Conservation (phyloP, 768 basidiomycete genomes). For the Suillus ampliporus region DNA sequence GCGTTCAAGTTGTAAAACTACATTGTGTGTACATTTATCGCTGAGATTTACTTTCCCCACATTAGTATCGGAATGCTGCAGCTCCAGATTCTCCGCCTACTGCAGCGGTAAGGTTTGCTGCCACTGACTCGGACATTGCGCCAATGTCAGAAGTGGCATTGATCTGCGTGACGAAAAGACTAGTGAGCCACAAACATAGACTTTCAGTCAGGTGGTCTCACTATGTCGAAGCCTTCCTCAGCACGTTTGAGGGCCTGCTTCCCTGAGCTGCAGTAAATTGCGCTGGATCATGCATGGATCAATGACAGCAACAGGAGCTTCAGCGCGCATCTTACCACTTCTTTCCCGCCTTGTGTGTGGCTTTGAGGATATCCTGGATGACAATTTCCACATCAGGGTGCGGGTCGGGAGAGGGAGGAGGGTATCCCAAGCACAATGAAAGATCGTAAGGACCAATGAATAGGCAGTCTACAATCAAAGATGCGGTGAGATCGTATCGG, state of each 20-base stretch:
- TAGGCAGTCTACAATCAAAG: conserved; percentile 45
- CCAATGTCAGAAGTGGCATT: conserved; percentile 52
- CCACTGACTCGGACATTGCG: conserved; percentile 46
- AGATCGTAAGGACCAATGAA: conserved; percentile 76
- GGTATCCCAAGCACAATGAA: conserved; percentile 64
- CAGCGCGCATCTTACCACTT: conserved; percentile 56
- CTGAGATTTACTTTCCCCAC: neutral
- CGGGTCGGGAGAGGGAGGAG: conserved; percentile 65
- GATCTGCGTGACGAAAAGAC: conserved; percentile 42
- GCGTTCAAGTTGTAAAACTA: no score
- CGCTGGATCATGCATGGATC: conserved; percentile 37
- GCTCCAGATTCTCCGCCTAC: conserved; percentile 18
- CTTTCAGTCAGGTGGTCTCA: conserved; percentile 27
- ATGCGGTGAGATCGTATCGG: neutral
- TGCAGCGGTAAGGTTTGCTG: conserved; percentile 28
- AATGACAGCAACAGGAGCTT: neutral
- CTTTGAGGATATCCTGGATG: conserved; percentile 58
- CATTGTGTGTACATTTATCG: conserved; percentile 6
- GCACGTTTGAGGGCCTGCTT: conserved; percentile 49
- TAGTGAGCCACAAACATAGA: conserved; percentile 12
- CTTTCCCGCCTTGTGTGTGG: conserved; percentile 59
- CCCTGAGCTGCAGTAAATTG: conserved; percentile 54
- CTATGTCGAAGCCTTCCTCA: conserved; percentile 60
- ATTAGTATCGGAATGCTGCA: conserved; percentile 21
- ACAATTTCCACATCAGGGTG: conserved; percentile 66